Conservation (phyloP, 495 filamentous ascomycete species). For the Mycothermus thermophilus region DNA sequence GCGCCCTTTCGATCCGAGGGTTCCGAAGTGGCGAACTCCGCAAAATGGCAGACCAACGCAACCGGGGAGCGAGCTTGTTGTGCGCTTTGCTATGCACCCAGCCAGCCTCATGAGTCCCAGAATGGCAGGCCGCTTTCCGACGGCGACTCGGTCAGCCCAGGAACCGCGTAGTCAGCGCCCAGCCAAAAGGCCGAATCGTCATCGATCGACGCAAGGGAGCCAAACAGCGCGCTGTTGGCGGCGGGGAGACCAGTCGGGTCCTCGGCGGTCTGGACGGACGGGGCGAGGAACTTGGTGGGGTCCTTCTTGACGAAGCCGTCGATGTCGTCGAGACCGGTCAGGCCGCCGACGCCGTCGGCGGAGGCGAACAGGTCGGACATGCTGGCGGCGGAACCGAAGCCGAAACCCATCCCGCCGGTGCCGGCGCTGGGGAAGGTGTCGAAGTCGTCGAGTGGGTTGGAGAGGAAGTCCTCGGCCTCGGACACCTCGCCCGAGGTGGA, state of each 20-base stretch:
- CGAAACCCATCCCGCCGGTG: conserved; percentile 30
- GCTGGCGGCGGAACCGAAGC: conserved; percentile 32
- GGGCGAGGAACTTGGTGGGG: conserved; percentile 28
- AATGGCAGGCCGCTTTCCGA: conserved; percentile 16
- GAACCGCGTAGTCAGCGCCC: conserved; percentile 15
- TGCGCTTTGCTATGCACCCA: too few species aligned
- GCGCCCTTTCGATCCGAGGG: too few species aligned
- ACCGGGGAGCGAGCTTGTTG: too few species aligned
- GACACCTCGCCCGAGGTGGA: conserved; percentile 68
- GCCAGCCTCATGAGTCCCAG: too few species aligned
- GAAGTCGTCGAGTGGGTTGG: conserved; percentile 43
- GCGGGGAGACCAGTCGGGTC: conserved; percentile 18
- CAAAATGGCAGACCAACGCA: too few species aligned
- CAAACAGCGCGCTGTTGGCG: conserved; percentile 8
- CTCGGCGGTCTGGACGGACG: conserved; percentile 20
- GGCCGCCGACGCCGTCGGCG: conserved; percentile 36
- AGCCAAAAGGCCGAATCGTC: conserved; percentile 24
- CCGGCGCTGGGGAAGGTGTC: conserved; percentile 39
- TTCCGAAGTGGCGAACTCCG: too few species aligned
- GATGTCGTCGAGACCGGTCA: conserved; percentile 47
- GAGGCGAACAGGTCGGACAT: conserved; percentile 36
- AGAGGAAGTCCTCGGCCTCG: conserved; percentile 52
- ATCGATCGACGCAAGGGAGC: conserved; percentile 15
- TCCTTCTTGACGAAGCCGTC: conserved; percentile 41
- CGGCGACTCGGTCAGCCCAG: conserved; percentile 18